Evolutionary conservation across 306 rosid genomes (phyloP).

Genomic region (Quercus glauca): DNA sequence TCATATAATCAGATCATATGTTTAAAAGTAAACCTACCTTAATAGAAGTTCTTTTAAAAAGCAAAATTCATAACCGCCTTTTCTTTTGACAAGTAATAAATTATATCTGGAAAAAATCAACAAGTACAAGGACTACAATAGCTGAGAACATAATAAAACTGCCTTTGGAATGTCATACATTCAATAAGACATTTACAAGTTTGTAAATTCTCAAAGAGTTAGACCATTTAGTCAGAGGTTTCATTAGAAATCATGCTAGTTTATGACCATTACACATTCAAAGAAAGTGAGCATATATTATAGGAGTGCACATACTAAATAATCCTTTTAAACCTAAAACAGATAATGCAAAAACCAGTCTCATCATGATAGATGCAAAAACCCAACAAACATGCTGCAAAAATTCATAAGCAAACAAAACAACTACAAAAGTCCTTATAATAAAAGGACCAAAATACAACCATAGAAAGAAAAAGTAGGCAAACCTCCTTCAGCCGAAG

Average conservation of each 20-base stretch:
- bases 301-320: background rate
- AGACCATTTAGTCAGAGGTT: too few relatives aligned
- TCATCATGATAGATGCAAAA: background rate
- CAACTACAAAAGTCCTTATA: background rate
- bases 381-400: background rate
- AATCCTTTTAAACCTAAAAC: background rate
- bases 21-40: background rate
- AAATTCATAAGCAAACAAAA: background rate
- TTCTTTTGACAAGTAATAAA: too few relatives aligned
- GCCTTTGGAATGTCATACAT: background rate
- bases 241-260: background rate
- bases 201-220: background rate
- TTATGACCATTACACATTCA: background rate
- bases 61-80: background rate
- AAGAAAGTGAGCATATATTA: background rate
- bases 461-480: slow-evolving; percentile 1
- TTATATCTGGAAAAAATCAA: too few relatives aligned
- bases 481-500: slow-evolving; percentile 79
- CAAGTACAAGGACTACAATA: too few relatives aligned
- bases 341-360: background rate
- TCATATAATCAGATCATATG: background rate
- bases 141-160: too few relatives aligned
- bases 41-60: background rate
- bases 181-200: background rate
- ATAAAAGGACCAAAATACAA: background rate